Evolutionary conservation across 108 stramenopile species (phyloP).

Genomic region (Hondaea fermentalgiana): DNA sequence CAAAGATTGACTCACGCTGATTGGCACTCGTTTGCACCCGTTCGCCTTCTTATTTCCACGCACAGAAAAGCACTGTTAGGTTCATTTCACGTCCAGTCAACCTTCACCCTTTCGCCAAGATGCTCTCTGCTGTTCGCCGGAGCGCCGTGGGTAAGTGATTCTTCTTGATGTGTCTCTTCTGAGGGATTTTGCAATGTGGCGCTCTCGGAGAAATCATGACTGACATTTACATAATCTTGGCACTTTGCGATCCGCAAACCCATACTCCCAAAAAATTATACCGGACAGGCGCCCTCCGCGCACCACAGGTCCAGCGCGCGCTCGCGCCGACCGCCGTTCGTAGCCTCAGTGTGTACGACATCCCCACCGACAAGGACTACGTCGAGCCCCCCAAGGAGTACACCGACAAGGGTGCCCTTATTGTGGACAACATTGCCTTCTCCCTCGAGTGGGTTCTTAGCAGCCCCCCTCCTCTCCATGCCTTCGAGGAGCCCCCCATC

Average conservation of each 20-base stretch:
- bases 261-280: neutral
- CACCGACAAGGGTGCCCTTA: conserved; percentile 39
- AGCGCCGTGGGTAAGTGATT: neutral
- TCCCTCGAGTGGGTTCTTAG: conserved; percentile 90
- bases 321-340: neutral
- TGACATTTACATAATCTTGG: neutral
- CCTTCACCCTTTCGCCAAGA: neutral
- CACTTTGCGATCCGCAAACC: neutral
- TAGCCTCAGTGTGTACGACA: neutral
- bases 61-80: no score
- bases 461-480: conserved; percentile 88
- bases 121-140: neutral
- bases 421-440: conserved; percentile 76
- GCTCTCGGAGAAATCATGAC: neutral
- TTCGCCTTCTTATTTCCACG: no score
- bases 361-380: conserved; percentile 13
- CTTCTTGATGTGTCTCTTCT: neutral
- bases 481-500: conserved; percentile 93
- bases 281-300: neutral
- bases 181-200: no score
- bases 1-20: no score
- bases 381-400: conserved; percentile 17
- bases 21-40: no score
- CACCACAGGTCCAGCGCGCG: neutral
- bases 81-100: no score